phyloP scores from a whole-genome alignment of 768 basidiomycete genomes.

The Epithele typhae region DNA sequence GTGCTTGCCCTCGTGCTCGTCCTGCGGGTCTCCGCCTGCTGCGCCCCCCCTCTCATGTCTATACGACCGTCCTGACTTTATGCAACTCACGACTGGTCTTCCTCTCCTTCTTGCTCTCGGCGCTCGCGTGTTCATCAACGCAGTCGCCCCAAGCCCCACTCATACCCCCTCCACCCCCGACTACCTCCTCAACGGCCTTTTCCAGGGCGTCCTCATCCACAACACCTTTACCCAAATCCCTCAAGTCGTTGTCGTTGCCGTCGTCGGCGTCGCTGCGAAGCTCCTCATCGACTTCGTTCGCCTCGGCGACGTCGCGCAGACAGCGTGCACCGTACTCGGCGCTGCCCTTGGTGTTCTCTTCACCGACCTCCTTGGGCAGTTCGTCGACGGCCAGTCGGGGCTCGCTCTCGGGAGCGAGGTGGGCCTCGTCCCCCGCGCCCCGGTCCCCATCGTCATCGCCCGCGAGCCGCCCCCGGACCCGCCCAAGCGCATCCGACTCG shows the following conservation, averaged over 20 bases:
- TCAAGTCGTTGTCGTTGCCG: slow-evolving; percentile 51
- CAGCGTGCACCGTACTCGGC: slow-evolving; percentile 59
- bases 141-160: slow-evolving; percentile 36
- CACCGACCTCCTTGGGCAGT: slow-evolving; percentile 67
- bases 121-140: slow-evolving; percentile 63
- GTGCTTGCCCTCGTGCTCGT: slow-evolving; percentile 15
- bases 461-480: slow-evolving; percentile 14
- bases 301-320: slow-evolving; percentile 48
- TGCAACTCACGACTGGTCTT: slow-evolving; percentile 51
- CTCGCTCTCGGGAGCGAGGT: slow-evolving; percentile 9
- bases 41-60: slow-evolving; percentile 12
- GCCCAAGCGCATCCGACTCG: slow-evolving; percentile 21
- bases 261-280: slow-evolving; percentile 53
- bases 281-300: slow-evolving; percentile 60
- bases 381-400: slow-evolving; percentile 46
- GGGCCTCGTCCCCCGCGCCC: background rate
- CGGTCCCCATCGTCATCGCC: background rate
- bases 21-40: slow-evolving; percentile 15
- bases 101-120: slow-evolving; percentile 73
- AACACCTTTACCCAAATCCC: slow-evolving; percentile 54
- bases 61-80: slow-evolving; percentile 23
- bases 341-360: slow-evolving; percentile 64
- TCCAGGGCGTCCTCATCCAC: slow-evolving; percentile 74
- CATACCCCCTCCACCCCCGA: slow-evolving; percentile 45
- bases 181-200: slow-evolving; percentile 62